Conservation (phyloP, 495 filamentous ascomycete species). For the Hypoxylon fragiforme region DNA sequence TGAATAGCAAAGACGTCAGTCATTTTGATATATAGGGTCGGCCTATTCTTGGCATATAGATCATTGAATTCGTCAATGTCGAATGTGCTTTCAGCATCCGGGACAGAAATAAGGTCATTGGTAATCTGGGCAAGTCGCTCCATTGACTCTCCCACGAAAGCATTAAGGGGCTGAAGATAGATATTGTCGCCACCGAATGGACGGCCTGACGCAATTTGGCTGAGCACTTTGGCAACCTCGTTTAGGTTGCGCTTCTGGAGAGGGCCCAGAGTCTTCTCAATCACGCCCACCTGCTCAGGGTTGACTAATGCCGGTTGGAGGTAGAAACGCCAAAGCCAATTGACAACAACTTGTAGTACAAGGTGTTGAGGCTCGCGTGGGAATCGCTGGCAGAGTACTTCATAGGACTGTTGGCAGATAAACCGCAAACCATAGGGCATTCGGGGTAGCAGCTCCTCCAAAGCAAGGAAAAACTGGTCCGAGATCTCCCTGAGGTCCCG, state of each 20-base stretch:
- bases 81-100: constrained; percentile 84
- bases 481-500: constrained; percentile 91
- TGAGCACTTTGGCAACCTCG: constrained; percentile 87
- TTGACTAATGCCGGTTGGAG: constrained; percentile 84
- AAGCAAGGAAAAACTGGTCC: constrained; percentile 77
- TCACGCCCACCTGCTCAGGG: constrained; percentile 86
- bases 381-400: constrained; percentile 73
- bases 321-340: constrained; percentile 94
- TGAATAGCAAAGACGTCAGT: constrained; percentile 96
- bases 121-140: constrained; percentile 78
- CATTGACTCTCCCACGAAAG: constrained; percentile 83
- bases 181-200: constrained; percentile 93
- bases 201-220: constrained; percentile 81
- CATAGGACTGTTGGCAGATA: constrained; percentile 83
- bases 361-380: constrained; percentile 75
- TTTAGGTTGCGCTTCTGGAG: constrained; percentile 91
- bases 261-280: constrained; percentile 83
- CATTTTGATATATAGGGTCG: constrained; percentile 98
- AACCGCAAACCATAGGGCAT: constrained; percentile 95
- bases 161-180: constrained; percentile 92
- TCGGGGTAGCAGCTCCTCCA: constrained; percentile 80
- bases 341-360: constrained; percentile 79
- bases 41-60: constrained; percentile 91
- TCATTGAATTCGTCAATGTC: constrained; percentile 99
- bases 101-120: constrained; percentile 72